phyloP scores from a whole-genome alignment of 2,329 filamentous ascomycete species.

The Fusarium robinianum region DNA sequence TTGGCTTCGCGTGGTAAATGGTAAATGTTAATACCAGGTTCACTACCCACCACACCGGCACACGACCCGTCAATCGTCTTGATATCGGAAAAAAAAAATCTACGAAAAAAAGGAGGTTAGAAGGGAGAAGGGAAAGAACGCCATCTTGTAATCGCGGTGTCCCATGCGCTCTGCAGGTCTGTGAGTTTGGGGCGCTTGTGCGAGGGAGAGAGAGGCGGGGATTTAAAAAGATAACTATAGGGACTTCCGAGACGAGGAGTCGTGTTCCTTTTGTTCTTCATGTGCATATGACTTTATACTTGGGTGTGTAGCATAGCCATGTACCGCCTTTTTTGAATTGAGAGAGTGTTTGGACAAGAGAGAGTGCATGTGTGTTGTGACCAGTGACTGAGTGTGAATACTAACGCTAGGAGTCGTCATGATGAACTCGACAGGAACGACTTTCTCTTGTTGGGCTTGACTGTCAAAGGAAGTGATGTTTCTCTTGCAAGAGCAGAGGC shows the following conservation, averaged over 20 bases:
- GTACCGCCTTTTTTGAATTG: conserved; percentile 17
- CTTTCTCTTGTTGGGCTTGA: too few species aligned
- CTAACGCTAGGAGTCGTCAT: not conserved
- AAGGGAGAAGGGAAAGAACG: conserved; percentile 1
- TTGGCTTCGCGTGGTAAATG: conserved; percentile 24
- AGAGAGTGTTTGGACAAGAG: conserved; percentile 17
- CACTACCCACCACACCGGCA: too few species aligned
- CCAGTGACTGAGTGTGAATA: not conserved
- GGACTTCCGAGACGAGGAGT: too few species aligned
- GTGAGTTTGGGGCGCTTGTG: not conserved
- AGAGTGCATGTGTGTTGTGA: not conserved
- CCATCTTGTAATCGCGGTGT: not conserved
- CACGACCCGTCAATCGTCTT: conserved; percentile 7
- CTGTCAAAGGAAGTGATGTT: too few species aligned
- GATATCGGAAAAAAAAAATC: conserved; percentile 2
- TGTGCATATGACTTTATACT: conserved; percentile 28
- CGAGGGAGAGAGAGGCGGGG: conserved; percentile 11
- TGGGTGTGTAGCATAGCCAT: conserved; percentile 17
- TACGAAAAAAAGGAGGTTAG: conserved; percentile 8
- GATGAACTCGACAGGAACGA: too few species aligned
- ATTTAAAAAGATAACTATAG: too few species aligned
- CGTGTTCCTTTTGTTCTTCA: conserved; percentile 29
- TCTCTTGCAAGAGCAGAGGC: too few species aligned
- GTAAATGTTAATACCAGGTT: too few species aligned
- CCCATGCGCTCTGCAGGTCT: conserved; percentile 13